Evolutionary conservation across 495 filamentous ascomycete genomes (phyloP).

Genomic region (Daldinia decipiens): DNA sequence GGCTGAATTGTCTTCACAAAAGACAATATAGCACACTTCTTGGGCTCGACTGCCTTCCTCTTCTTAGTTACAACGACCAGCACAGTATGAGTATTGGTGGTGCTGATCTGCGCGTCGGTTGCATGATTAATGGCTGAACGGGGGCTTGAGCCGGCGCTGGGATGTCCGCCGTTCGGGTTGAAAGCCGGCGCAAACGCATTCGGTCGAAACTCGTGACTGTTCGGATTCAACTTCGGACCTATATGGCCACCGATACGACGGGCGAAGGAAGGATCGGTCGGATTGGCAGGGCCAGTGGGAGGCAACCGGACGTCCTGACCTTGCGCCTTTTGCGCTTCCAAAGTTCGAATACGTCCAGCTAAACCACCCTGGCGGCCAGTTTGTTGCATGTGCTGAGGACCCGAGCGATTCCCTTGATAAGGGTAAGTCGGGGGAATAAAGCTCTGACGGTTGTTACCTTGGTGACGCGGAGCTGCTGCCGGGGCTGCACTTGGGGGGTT

Average conservation of each 20-base stretch:
- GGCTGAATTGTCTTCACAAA: constrained; percentile 81
- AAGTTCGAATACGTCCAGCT: constrained; percentile 55
- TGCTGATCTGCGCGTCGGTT: constrained; percentile 52
- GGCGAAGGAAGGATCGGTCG: constrained; percentile 55
- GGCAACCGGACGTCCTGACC: constrained; percentile 58
- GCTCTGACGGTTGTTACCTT: constrained; percentile 34
- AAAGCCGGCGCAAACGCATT: constrained; percentile 81
- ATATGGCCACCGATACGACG: constrained; percentile 61
- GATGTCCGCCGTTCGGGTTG: constrained; percentile 69
- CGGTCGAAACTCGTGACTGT: constrained; percentile 84
- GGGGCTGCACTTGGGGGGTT: constrained; percentile 47
- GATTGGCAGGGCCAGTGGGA: constrained; percentile 64
- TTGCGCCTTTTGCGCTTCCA: constrained; percentile 59
- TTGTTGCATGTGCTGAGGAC: constrained; percentile 49
- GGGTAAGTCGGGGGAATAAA: constrained; percentile 35
- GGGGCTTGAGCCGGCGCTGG: constrained; percentile 72
- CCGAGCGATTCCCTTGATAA: constrained; percentile 50
- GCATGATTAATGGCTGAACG: constrained; percentile 62
- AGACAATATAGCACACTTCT: constrained; percentile 66
- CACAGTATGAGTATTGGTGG: constrained; percentile 45
- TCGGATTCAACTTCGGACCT: constrained; percentile 80
- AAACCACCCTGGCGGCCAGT: constrained; percentile 51
- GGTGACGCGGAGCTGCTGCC: constrained; percentile 49
- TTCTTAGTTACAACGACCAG: constrained; percentile 65
- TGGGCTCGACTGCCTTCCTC: constrained; percentile 67